Evolutionary conservation across 768 basidiomycete species (phyloP).

Genomic region (Austroboletus festivus): DNA sequence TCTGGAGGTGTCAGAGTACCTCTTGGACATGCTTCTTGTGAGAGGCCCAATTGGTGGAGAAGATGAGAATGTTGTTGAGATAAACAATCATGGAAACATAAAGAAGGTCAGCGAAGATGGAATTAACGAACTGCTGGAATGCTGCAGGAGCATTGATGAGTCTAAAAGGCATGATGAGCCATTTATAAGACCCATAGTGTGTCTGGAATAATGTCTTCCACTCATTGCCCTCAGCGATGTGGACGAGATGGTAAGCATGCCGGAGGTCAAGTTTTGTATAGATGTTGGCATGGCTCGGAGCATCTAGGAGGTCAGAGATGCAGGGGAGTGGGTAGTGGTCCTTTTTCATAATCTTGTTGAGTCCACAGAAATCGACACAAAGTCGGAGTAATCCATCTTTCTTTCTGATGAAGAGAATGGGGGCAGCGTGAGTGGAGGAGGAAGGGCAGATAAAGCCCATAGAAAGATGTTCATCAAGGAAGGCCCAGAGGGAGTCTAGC

Average conservation of each 20-base stretch:
- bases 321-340: conserved; percentile 23
- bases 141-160: background rate
- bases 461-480: conserved; percentile 23
- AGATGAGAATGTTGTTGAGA: conserved; percentile 43
- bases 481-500: conserved; percentile 32
- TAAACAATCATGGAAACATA: conserved; percentile 40
- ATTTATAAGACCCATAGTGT: background rate
- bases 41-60: conserved; percentile 10
- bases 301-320: no score
- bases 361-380: conserved; percentile 30
- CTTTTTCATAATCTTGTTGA: conserved; percentile 33
- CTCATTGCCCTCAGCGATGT: background rate
- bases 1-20: background rate
- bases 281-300: no score
- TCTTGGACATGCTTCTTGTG: background rate
- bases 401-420: conserved; percentile 16
- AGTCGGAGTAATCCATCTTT: conserved; percentile 15
- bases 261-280: no score
- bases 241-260: no score
- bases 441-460: background rate
- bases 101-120: conserved; percentile 12
- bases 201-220: background rate
- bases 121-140: conserved; percentile 25
- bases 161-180: background rate
- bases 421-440: background rate